phyloP scores from a whole-genome alignment of 176 grass and related monocot genomes.

The Ensete ventricosum region DNA sequence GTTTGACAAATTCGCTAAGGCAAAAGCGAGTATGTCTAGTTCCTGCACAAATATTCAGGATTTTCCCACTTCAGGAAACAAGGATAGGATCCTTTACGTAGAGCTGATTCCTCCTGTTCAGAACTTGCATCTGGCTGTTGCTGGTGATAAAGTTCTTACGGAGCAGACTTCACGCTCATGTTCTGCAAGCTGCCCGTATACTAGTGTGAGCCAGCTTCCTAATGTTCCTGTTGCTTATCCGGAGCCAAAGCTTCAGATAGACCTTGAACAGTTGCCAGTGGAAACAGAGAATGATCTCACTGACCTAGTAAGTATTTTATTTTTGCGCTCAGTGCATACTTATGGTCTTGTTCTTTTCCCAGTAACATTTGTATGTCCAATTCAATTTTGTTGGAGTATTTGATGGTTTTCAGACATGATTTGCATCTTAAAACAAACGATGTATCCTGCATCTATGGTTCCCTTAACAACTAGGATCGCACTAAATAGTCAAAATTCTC shows the following conservation, averaged over 20 bases:
- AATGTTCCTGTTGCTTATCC: not conserved
- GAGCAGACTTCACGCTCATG: conserved; percentile 15
- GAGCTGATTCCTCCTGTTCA: conserved; percentile 8
- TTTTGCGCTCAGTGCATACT: not conserved
- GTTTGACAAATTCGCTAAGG: not conserved
- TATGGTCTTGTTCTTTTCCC: not conserved
- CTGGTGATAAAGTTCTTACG: conserved; percentile 18
- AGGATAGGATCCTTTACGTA: conserved; percentile 13
- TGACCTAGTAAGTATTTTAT: conserved; percentile 4
- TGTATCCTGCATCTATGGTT: not conserved
- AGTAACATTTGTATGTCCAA: not conserved
- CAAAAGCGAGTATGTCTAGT: not conserved
- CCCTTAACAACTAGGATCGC: not conserved
- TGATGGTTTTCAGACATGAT: too few species aligned
- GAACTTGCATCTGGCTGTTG: conserved; percentile 26
- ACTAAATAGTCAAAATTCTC: not conserved
- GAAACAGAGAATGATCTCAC: not conserved
- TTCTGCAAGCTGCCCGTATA: not conserved
- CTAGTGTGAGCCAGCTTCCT: not conserved
- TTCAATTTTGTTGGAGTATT: too few species aligned
- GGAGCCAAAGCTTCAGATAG: not conserved
- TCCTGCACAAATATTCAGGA: not conserved
- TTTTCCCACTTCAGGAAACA: too few species aligned
- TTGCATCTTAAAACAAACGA: not conserved
- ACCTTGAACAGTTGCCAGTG: conserved; percentile 6